phyloP scores from a whole-genome alignment of 2,329 filamentous ascomycete species.

The Pseudocercospora crystallina region DNA sequence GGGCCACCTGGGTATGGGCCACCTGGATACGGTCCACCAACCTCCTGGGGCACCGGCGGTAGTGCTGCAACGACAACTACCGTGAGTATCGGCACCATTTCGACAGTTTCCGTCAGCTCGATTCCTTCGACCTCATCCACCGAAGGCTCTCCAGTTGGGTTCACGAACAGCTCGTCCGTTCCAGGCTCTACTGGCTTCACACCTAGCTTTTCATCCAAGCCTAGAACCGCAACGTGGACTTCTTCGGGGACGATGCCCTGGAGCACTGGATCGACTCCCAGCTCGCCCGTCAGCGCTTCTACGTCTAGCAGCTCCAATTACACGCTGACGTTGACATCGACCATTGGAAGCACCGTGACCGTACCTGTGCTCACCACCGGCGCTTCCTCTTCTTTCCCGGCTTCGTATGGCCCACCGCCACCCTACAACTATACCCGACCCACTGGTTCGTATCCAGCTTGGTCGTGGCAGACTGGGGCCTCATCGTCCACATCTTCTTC shows the following conservation, averaged over 20 bases:
- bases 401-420: too few relatives aligned
- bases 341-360: too few relatives aligned
- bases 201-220: slow-evolving; percentile 1
- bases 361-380: too few relatives aligned
- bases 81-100: slow-evolving; percentile 5
- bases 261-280: background rate
- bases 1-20: slow-evolving; percentile 6
- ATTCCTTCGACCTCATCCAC: slow-evolving; percentile 6
- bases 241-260: background rate
- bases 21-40: slow-evolving; percentile 9
- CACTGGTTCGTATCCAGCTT: too few relatives aligned
- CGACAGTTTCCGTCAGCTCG: background rate
- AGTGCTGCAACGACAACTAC: background rate
- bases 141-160: slow-evolving; percentile 10
- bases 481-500: too few relatives aligned
- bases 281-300: background rate
- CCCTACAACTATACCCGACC: too few relatives aligned
- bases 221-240: slow-evolving; percentile 1
- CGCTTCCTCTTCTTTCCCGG: too few relatives aligned
- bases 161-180: slow-evolving; percentile 5
- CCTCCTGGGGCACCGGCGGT: slow-evolving; percentile 6
- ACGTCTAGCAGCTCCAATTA: background rate
- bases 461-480: too few relatives aligned
- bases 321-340: too few relatives aligned
- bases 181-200: slow-evolving; percentile 1